A percentile compares a stretch with the other conserved stretches of the same genome.
Evolutionary conservation across 2,329 filamentous ascomycete species (phyloP).

Genomic region (Talaromyces sp.): DNA sequence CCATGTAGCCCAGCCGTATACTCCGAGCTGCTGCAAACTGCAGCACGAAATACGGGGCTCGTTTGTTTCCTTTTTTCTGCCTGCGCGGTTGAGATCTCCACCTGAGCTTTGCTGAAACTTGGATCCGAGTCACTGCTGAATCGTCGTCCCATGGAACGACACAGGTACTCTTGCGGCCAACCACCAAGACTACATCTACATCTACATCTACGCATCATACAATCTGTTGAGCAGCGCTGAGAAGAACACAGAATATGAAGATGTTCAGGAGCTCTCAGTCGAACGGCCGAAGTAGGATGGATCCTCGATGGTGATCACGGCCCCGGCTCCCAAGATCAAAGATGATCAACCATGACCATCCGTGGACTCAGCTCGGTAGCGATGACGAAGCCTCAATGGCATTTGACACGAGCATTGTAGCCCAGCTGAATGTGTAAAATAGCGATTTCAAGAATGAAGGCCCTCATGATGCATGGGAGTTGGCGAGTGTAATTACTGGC

Average conservation of each 20-base stretch:
- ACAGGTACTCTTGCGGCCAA: neutral
- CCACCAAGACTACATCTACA: neutral
- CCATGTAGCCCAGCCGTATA: neutral
- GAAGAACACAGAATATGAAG: neutral
- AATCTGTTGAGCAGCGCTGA: neutral
- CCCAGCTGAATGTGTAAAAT: neutral
- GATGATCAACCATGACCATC: neutral
- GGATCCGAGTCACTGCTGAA: slow-evolving; percentile 6
- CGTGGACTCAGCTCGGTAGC: neutral
- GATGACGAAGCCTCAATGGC: neutral
- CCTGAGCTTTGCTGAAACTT: neutral
- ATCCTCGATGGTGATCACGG: neutral
- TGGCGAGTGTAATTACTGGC: neutral
- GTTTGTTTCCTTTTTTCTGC: neutral
- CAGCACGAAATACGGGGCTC: neutral
- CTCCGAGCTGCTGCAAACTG: neutral
- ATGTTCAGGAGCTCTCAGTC: neutral
- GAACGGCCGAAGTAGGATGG: neutral
- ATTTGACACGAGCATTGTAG: neutral
- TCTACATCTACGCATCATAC: neutral
- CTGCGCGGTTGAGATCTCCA: neutral
- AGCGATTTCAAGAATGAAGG: neutral
- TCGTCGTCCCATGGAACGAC: neutral
- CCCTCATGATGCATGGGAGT: neutral
- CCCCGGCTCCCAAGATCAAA: neutral